A percentile compares a stretch with the other conserved stretches of the same genome.
Evolutionary conservation across 2,329 filamentous ascomycete species (phyloP).

Genomic region (Pyrenochaeta sp.): DNA sequence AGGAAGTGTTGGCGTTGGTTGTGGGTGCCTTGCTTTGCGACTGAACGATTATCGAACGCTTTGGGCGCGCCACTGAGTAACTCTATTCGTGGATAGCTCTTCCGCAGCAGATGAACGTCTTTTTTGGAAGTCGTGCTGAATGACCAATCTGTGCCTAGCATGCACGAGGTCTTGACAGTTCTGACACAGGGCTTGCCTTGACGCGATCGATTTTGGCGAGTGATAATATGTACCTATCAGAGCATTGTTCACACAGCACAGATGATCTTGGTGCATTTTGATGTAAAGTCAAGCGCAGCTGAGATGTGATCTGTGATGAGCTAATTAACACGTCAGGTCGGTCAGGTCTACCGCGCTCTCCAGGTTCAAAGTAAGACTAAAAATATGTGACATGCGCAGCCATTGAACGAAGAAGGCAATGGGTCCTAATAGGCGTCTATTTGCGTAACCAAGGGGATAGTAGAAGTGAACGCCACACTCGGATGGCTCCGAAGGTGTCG

Average conservation of each 20-base stretch:
- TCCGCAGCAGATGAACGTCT: neutral
- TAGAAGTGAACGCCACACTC: neutral
- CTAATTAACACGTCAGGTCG: neutral
- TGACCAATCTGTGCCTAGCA: constrained; percentile 3
- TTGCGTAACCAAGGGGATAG: neutral
- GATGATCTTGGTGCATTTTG: neutral
- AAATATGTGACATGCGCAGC: neutral
- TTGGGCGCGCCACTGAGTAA: neutral
- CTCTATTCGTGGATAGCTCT: neutral
- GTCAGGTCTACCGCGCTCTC: too few relatives aligned
- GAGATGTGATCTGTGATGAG: neutral
- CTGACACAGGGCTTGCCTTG: constrained; percentile 1
- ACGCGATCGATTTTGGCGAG: neutral
- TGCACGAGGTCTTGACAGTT: constrained; percentile 1
- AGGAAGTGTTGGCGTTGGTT: neutral
- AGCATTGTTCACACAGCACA: neutral
- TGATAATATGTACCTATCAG: neutral
- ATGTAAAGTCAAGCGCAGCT: neutral
- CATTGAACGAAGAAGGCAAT: neutral
- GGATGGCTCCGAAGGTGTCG: neutral
- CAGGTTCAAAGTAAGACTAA: too few relatives aligned
- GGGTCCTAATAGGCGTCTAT: neutral
- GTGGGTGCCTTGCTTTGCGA: constrained; percentile 17
- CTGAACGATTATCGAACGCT: constrained; percentile 2
- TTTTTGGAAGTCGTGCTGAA: neutral